Evolutionary conservation across 495 filamentous ascomycete genomes (phyloP), one percentile per base, ranked within the genome.

Genomic region (Tuber magnatum): DNA sequence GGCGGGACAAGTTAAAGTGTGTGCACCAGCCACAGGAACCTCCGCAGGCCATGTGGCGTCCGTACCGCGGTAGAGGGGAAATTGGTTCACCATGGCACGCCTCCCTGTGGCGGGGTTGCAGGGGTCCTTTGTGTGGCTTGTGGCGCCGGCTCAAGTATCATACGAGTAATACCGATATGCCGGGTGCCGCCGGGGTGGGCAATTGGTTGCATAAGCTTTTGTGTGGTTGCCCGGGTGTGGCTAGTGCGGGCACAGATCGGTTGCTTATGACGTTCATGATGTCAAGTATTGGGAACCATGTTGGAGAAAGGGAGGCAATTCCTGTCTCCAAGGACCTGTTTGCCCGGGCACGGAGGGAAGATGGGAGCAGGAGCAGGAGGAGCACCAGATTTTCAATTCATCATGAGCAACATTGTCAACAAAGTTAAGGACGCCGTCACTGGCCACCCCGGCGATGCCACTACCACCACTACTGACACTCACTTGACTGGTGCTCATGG

Each of bases 341-440:
- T 61, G 51, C n/a, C 10, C 16, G 12, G 28, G 51, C 2, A 61
- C 9, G 51, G n/a, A 28, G 51, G 51, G 18, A 12, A 18, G 16
- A 12, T 44, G 42, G 14, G 43, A 46, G 43, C 14, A 5, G 46
- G 46, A n/a, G 46, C 4, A 48, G 46, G 20, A 51, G 46, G 46
- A 51, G 22, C 8, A 51, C 2, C 5, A 28, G n/a, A 8, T 1
- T n/a, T 56, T n/a, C n/a, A 61, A 16, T 24, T 20, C 51, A 80
- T 56, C 72, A 82, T 82, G 81, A 81, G 78, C 38, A 73, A 72
- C 44, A 83, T 93, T 76, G 82, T 92, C 79, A 87, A 93, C 86
- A 93, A 93, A 81, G 86, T 92, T 84, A 93, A 92, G 85, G 88
- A 92, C 48, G 89, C 87, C 81, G 77, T 93, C 74, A 61, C 74